A percentile compares a stretch with the other conserved stretches of the same genome.
Evolutionary conservation across 2,329 filamentous ascomycete genomes (phyloP).

Genomic region (Cephalotrichum gorgonifer): DNA sequence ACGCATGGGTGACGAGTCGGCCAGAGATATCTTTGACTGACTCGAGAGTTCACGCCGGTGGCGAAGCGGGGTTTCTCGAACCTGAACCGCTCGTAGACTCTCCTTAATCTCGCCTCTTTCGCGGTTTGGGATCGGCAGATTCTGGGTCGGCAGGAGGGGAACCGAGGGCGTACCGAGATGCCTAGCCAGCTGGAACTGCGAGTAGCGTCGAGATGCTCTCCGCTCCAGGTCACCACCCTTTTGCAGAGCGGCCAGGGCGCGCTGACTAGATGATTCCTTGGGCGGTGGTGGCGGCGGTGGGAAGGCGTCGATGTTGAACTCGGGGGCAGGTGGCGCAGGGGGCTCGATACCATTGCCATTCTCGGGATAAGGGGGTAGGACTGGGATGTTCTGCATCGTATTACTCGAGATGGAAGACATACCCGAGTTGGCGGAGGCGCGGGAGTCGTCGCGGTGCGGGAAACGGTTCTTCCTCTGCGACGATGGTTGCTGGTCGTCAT

Average conservation of each 20-base stretch:
- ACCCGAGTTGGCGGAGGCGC: conserved; percentile 32
- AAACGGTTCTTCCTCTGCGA: conserved; percentile 32
- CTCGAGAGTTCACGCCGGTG: conserved; percentile 38
- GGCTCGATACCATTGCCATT: conserved; percentile 21
- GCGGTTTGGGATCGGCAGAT: conserved; percentile 73
- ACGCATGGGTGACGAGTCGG: conserved; percentile 3
- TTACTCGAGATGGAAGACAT: conserved; percentile 63
- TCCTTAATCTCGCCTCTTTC: conserved; percentile 71
- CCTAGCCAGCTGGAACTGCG: conserved; percentile 93
- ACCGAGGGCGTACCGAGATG: conserved; percentile 75
- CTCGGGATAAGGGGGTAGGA: conserved; percentile 60
- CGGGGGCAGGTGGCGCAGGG: conserved; percentile 34
- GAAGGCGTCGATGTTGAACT: conserved; percentile 53
- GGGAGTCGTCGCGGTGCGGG: conserved; percentile 38
- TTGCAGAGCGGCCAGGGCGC: conserved; percentile 83
- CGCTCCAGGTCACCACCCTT: conserved; percentile 86
- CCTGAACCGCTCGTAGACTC: conserved; percentile 61
- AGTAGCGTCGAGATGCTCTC: conserved; percentile 85
- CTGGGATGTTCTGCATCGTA: conserved; percentile 66
- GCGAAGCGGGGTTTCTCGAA: conserved; percentile 35
- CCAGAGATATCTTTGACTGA: conserved; percentile 24
- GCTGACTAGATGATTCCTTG: conserved; percentile 57
- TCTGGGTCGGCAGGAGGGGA: conserved; percentile 76
- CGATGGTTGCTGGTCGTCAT: conserved; percentile 19
- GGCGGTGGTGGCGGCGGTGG: conserved; percentile 51